Evolutionary conservation across 164 flowering plant species (phyloP).

Genomic region (Tinospora cordifolia): DNA sequence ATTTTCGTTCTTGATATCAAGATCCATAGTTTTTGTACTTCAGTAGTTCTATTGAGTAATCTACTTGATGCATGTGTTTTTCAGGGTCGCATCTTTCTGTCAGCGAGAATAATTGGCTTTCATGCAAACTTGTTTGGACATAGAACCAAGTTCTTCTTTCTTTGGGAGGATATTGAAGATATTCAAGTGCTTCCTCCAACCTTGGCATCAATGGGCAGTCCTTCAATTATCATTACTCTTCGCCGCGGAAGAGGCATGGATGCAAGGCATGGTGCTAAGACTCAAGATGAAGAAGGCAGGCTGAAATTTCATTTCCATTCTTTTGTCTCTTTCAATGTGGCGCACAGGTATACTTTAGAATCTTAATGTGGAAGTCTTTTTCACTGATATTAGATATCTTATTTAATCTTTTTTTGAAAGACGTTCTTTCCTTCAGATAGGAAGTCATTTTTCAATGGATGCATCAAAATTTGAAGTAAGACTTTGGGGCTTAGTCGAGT

Average conservation of each 20-base stretch:
- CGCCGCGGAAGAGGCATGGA: constrained; percentile 76
- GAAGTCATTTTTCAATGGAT: background rate
- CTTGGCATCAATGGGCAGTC: constrained; percentile 90
- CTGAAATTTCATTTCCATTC: constrained; percentile 90
- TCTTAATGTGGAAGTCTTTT: background rate
- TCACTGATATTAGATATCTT: background rate
- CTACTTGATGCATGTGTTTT: background rate
- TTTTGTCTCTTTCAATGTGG: constrained; percentile 80
- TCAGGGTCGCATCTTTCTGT: constrained; percentile 94
- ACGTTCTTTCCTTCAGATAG: background rate
- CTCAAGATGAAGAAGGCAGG: constrained; percentile 78
- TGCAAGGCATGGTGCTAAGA: constrained; percentile 89
- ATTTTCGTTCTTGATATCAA: background rate
- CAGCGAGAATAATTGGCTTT: constrained; percentile 87
- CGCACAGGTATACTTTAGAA: constrained; percentile 54
- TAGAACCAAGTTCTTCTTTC: constrained; percentile 83
- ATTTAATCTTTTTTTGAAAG: too few species aligned
- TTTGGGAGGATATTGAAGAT: constrained; percentile 97
- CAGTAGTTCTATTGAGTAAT: background rate
- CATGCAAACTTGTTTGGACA: constrained; percentile 84
- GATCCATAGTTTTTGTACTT: background rate
- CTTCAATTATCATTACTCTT: constrained; percentile 62
- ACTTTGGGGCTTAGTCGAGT: background rate
- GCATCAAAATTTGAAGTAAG: background rate
- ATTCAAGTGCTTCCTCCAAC: constrained; percentile 67